Conservation (phyloP, 192 early-diverging fungal species). For the Phlyctochytrium planicorne region DNA sequence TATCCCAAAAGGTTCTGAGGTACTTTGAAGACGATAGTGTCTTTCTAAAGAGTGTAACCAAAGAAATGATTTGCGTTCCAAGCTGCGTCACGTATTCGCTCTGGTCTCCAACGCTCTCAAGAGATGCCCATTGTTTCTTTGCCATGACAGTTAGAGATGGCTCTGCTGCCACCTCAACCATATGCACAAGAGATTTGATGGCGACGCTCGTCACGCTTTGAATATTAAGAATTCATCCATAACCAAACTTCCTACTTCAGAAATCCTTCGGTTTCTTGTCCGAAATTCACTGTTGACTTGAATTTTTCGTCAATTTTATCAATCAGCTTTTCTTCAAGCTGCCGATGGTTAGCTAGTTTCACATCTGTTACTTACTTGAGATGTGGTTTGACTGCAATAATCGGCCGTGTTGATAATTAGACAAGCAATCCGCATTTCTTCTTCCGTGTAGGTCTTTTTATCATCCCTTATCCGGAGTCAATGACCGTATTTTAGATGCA, state of each 20-base stretch:
- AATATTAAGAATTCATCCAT: background rate
- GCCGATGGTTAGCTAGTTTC: conserved; percentile 14
- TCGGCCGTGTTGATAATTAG: conserved; percentile 92
- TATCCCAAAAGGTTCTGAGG: conserved; percentile 88
- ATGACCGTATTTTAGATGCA: no score
- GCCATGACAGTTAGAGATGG: conserved; percentile 71
- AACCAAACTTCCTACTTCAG: conserved; percentile 53
- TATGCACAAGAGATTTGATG: conserved; percentile 67
- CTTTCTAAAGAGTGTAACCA: conserved; percentile 58
- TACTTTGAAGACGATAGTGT: conserved; percentile 71
- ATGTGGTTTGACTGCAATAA: conserved; percentile 84
- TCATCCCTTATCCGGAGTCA: conserved; percentile 52
- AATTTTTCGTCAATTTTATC: conserved; percentile 75
- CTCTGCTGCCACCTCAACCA: conserved; percentile 67
- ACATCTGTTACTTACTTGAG: conserved; percentile 50
- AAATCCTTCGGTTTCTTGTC: conserved; percentile 75
- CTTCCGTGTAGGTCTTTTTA: conserved; percentile 56
- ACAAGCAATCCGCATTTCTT: conserved; percentile 71
- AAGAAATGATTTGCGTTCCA: conserved; percentile 54
- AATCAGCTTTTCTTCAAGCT: conserved; percentile 90
- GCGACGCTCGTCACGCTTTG: conserved; percentile 54
- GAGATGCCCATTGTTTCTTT: conserved; percentile 72
- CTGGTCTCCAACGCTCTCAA: conserved; percentile 93
- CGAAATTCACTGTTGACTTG: conserved; percentile 69
- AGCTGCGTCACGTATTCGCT: conserved; percentile 78